These are phyloP conservation scores for Zygotorulaspora florentina DNA, from an alignment of 805 yeast species.

Conservation along the genomic window DNA sequence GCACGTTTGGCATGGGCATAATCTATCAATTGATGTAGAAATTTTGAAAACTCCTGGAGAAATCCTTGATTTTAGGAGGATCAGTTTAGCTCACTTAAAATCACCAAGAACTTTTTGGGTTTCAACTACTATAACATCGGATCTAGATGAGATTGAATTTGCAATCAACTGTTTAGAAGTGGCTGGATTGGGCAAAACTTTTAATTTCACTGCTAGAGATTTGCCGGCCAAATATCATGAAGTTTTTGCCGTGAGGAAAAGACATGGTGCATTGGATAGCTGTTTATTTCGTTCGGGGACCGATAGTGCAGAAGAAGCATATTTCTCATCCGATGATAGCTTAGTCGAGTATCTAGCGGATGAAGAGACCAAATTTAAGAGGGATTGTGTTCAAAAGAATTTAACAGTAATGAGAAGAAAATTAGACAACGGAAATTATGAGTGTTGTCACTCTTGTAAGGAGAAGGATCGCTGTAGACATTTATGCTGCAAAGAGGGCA, in stretches of 20 bases:
- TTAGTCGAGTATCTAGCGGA: slow-evolving; percentile 21
- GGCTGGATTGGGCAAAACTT: slow-evolving; percentile 27
- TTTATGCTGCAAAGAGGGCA: slow-evolving; percentile 46
- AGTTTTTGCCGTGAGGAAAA: background rate
- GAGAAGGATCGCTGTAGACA: slow-evolving; percentile 41
- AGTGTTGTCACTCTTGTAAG: slow-evolving; percentile 44
- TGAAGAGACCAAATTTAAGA: slow-evolving; percentile 2
- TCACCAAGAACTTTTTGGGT: slow-evolving; percentile 31
- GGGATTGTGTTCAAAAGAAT: background rate
- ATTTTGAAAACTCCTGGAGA: slow-evolving; percentile 33
- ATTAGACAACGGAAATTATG: slow-evolving; percentile 32
- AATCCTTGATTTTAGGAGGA: slow-evolving; percentile 44
- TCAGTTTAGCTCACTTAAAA: slow-evolving; percentile 27
- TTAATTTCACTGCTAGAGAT: slow-evolving; percentile 9
- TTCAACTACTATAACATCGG: slow-evolving; percentile 17
- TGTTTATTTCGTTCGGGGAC: slow-evolving; percentile 8
- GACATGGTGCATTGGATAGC: slow-evolving; percentile 1
- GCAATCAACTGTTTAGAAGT: slow-evolving; percentile 40
- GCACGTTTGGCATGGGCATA: slow-evolving; percentile 34
- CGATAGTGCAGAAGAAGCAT: slow-evolving; percentile 17
- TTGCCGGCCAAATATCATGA: slow-evolving; percentile 5
- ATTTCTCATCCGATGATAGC: slow-evolving; percentile 27
- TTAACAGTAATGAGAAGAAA: slow-evolving; percentile 10
- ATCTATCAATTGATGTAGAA: slow-evolving; percentile 33
- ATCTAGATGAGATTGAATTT: slow-evolving; percentile 28